Evolutionary conservation across 345 rosid species (phyloP), one percentile per base, ranked within the genome.

Genomic region (Pelargonium nanum): DNA sequence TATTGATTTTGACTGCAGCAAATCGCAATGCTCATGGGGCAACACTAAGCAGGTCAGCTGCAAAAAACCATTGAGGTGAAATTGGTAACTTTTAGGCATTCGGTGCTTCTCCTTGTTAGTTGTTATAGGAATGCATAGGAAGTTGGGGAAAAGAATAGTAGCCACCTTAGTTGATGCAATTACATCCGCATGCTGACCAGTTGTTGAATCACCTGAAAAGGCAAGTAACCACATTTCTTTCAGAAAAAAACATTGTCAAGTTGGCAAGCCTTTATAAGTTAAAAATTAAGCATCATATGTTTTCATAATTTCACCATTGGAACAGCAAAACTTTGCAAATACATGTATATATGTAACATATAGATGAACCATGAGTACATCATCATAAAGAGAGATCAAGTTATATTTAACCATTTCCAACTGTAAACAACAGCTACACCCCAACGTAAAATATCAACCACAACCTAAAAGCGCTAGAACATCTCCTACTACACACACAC

Each of bases 31-130:
- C 22, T 81, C 79, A 57, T 75, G 79, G 21, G 92, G 90, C 65
- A 93, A 80, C 70, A 85, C 80, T 67, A 93, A 70, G 68, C 99
- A 93, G 66, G 82, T 74, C 62, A 93, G 83, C 97, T 89, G 87
- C 68, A 7, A 25, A 55, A 22, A 23, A 62, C 6, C 62, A 55
- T 22, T n/a, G 25, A 54, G 26, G 30, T 13, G 20, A 10, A 4
- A 30, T 22, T 56, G 19, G 51, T 12, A 10, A 22, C 24, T 24
- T 21, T 19, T n/a, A 61, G 26, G 48, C 20, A 53, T 25, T 25
- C 26, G 8, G 4, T 0, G 19, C 53, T 5, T 52, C 0, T 0
- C 24, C 9, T 7, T 51, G 12, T 34, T 63, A 10, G 0, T 13
- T 25, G 21, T 56, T 25, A 22, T 19, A 20, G 32, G 24, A 0